Conservation (phyloP, 2,329 filamentous ascomycete species). For the Colletotrichum nymphaeae region DNA sequence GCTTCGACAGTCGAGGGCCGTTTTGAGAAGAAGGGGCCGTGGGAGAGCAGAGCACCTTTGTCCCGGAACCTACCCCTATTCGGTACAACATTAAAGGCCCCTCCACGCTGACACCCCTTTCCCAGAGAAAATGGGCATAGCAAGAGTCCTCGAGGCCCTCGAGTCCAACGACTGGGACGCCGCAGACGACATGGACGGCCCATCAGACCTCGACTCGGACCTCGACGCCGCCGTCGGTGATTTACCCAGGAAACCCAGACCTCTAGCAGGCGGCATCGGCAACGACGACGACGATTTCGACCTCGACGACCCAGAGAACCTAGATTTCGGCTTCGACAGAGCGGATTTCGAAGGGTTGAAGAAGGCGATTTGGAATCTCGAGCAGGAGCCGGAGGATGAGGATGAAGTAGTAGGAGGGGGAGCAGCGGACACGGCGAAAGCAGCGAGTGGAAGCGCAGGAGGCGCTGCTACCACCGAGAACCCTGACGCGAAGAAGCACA, state of each 20-base stretch:
- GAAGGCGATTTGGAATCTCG: conserved; percentile 61
- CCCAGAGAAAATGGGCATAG: conserved; percentile 68
- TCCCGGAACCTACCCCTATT: too few relatives aligned
- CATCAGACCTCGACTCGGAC: conserved; percentile 46
- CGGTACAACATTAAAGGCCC: background rate
- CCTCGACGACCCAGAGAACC: conserved; percentile 55
- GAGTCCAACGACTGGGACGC: conserved; percentile 72
- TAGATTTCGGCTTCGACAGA: conserved; percentile 64
- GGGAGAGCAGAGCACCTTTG: too few relatives aligned
- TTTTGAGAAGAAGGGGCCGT: too few relatives aligned
- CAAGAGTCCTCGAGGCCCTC: conserved; percentile 69
- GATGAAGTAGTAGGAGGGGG: conserved; percentile 8
- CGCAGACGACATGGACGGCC: conserved; percentile 44
- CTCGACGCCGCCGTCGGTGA: conserved; percentile 39
- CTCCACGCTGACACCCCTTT: conserved; percentile 36
- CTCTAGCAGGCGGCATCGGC: conserved; percentile 39
- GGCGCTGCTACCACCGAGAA: conserved; percentile 5
- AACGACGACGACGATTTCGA: conserved; percentile 45
- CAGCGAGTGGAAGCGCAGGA: conserved; percentile 5
- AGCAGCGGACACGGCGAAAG: background rate
- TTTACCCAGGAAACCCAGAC: conserved; percentile 45
- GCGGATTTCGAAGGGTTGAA: conserved; percentile 64
- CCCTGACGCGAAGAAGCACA: conserved; percentile 12
- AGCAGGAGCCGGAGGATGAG: conserved; percentile 39
- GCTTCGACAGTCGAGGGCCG: too few relatives aligned